Conservation (phyloP, 2,329 filamentous ascomycete genomes). For the Colletotrichum costaricense region DNA sequence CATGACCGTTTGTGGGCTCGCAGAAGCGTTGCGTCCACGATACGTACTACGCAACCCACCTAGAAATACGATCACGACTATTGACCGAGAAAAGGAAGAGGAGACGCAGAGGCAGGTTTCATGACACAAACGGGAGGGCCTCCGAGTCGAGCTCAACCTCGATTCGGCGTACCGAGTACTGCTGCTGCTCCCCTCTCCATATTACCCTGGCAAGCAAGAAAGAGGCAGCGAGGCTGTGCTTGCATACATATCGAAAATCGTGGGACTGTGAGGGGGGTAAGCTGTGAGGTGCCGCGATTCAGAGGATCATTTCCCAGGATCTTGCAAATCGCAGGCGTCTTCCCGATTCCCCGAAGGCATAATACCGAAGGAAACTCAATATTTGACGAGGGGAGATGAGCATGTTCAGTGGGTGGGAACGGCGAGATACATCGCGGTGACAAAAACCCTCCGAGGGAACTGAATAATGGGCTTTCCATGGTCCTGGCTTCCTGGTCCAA, state of each 20-base stretch:
- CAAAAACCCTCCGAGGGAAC: slow-evolving; percentile 14
- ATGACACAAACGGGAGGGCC: slow-evolving; percentile 21
- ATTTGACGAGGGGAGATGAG: not conserved
- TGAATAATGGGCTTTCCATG: not conserved
- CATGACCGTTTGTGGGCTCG: slow-evolving; percentile 18
- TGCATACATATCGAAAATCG: slow-evolving; percentile 29
- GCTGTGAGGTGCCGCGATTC: slow-evolving; percentile 30
- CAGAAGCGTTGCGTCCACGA: slow-evolving; percentile 10
- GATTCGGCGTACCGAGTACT: not conserved
- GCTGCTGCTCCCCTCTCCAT: not conserved
- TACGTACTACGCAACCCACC: slow-evolving; percentile 16
- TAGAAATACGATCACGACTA: not conserved
- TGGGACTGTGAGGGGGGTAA: slow-evolving; percentile 5
- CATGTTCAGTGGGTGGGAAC: slow-evolving; percentile 14
- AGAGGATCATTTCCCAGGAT: slow-evolving; percentile 36
- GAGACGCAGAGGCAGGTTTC: not conserved
- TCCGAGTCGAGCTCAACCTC: slow-evolving; percentile 34
- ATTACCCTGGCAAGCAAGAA: not conserved
- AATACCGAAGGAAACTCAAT: slow-evolving; percentile 22
- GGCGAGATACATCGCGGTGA: slow-evolving; percentile 6
- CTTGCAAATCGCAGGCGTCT: slow-evolving; percentile 34
- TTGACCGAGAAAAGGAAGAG: not conserved
- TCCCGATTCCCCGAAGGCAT: slow-evolving; percentile 29
- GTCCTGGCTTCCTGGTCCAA: not conserved
- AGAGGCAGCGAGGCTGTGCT: slow-evolving; percentile 30